These are phyloP conservation scores for Neonectria punicea DNA, from an alignment of 2,329 filamentous ascomycete genomes.

Conservation along the genomic window DNA sequence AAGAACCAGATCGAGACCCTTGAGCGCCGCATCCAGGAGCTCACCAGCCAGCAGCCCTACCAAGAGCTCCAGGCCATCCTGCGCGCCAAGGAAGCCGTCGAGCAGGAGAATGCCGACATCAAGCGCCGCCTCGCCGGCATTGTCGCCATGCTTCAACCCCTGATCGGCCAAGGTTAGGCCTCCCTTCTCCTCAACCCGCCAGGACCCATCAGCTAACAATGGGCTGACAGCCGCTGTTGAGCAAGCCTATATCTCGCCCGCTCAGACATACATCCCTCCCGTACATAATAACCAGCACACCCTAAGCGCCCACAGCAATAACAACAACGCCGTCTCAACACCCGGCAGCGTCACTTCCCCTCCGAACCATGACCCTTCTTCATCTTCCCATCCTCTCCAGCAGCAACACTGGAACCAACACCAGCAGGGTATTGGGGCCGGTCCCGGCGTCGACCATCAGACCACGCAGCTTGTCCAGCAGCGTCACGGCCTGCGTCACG, in stretches of 20 bases:
- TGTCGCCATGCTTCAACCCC: conserved; percentile 70
- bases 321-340: conserved; percentile 44
- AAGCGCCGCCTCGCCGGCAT: conserved; percentile 74
- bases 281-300: conserved; percentile 33
- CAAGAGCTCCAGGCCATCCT: conserved; percentile 83
- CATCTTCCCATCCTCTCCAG: conserved; percentile 23
- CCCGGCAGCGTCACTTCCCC: conserved; percentile 41
- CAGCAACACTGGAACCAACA: conserved; percentile 28
- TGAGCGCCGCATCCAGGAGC: conserved; percentile 77
- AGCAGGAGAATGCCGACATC: conserved; percentile 84
- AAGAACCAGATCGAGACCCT: conserved; percentile 81
- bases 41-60: conserved; percentile 84
- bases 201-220: conserved; percentile 12
- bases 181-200: not conserved
- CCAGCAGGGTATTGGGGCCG: not conserved
- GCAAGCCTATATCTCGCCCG: conserved; percentile 48
- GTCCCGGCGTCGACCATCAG: conserved; percentile 18
- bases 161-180: conserved; percentile 53
- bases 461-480: conserved; percentile 56
- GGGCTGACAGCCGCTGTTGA: conserved; percentile 39
- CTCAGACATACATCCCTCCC: conserved; percentile 41
- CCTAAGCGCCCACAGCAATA: conserved; percentile 33
- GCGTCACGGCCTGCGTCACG: conserved; percentile 61
- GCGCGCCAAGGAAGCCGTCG: conserved; percentile 78
- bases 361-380: conserved; percentile 32